A percentile compares a stretch with the other conserved stretches of the same genome.
phyloP scores from a whole-genome alignment of 2,329 filamentous ascomycete species.

The Pochonia chlamydosporia region DNA sequence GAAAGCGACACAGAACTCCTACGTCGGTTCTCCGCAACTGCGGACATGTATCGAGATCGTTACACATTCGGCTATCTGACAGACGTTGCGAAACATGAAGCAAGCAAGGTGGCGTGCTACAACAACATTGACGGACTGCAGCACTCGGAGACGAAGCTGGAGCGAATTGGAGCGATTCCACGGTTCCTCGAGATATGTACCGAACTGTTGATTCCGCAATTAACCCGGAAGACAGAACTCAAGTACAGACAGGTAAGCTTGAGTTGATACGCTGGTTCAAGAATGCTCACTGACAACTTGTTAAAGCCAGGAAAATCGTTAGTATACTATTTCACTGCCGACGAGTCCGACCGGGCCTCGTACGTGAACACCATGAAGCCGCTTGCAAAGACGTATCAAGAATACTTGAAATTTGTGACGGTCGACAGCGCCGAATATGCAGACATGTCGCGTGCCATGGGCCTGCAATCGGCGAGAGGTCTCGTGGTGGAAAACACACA shows the following conservation, averaged over 20 bases:
- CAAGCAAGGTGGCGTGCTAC: slow-evolving; percentile 28
- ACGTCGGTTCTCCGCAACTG: slow-evolving; percentile 26
- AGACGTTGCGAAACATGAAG: not conserved
- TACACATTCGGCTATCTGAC: slow-evolving; percentile 32
- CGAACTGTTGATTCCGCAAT: slow-evolving; percentile 31
- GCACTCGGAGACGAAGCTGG: slow-evolving; percentile 25
- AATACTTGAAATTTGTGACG: slow-evolving; percentile 43
- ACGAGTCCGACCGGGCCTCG: slow-evolving; percentile 22
- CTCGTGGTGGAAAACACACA: slow-evolving; percentile 39
- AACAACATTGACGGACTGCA: slow-evolving; percentile 34
- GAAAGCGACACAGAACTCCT: too few species aligned
- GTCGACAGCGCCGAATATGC: slow-evolving; percentile 40
- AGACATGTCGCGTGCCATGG: slow-evolving; percentile 35
- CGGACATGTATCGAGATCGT: slow-evolving; percentile 30
- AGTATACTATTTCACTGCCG: slow-evolving; percentile 25
- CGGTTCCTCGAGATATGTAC: slow-evolving; percentile 32
- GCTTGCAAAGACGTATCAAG: slow-evolving; percentile 38
- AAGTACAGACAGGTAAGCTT: too few species aligned
- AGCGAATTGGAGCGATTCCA: slow-evolving; percentile 26
- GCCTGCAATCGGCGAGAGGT: slow-evolving; percentile 20
- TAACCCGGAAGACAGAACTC: too few species aligned
- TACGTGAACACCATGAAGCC: slow-evolving; percentile 31
- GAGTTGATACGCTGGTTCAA: too few species aligned
- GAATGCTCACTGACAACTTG: not conserved
- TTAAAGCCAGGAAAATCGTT: slow-evolving; percentile 20